phyloP scores from a whole-genome alignment of 371 early-diverging fungal species.

The Actinomucor elegans region DNA sequence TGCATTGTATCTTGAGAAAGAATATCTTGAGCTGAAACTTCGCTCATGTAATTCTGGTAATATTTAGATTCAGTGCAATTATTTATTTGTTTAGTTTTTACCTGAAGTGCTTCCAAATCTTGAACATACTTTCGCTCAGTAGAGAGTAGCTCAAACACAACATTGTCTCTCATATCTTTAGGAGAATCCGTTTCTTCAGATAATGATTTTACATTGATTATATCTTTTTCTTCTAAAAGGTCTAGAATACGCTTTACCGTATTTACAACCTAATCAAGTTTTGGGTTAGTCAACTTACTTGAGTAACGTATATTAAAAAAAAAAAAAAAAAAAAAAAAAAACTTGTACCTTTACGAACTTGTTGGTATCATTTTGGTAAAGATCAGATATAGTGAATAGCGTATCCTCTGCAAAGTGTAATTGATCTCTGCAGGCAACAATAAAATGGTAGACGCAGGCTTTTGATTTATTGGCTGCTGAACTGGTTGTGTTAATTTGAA shows the following conservation, averaged over 20 bases:
- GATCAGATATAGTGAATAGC: conserved; percentile 80
- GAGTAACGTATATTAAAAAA: not conserved
- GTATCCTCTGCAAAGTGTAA: conserved; percentile 69
- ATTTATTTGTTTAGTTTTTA: conserved; percentile 9
- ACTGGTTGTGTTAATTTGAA: conserved; percentile 48
- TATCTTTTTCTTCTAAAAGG: conserved; percentile 30
- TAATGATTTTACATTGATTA: conserved; percentile 25
- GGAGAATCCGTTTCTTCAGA: conserved; percentile 45
- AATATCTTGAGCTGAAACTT: conserved; percentile 55
- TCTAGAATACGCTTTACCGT: conserved; percentile 34
- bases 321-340: not conserved
- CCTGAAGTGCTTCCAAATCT: conserved; percentile 72
- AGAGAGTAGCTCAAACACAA: conserved; percentile 86
- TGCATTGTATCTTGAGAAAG: conserved; percentile 75
- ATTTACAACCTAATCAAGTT: conserved; percentile 49
- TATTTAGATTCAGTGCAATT: not conserved
- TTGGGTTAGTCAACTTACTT: too few species aligned
- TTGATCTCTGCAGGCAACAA: conserved; percentile 75
- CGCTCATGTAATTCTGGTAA: conserved; percentile 47
- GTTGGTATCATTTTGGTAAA: conserved; percentile 92
- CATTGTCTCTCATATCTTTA: conserved; percentile 78
- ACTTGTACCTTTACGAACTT: conserved; percentile 87
- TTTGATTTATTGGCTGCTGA: conserved; percentile 73
- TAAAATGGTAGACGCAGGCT: conserved; percentile 75
- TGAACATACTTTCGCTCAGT: conserved; percentile 90